Percentiles rank a stretch among this genome's conserved stretches.
Evolutionary conservation across 306 rosid genomes (phyloP).

Genomic region (Erythrophleum fordii): DNA sequence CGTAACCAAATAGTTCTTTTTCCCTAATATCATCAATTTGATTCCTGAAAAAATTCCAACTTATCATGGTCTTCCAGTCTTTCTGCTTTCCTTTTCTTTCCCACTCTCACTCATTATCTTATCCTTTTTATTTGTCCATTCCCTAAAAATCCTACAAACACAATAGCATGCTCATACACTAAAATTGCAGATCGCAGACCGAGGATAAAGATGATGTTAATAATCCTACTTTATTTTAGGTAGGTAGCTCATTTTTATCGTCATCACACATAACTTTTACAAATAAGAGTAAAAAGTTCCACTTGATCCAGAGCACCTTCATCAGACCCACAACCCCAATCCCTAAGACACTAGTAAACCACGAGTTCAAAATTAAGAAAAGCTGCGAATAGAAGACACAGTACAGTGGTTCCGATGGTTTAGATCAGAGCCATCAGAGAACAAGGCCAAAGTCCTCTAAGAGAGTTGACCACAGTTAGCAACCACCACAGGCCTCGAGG

Average conservation of each 20-base stretch:
- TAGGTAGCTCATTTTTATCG: conserved; percentile 46
- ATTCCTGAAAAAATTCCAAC: too few relatives aligned
- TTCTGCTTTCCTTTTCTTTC: not conserved
- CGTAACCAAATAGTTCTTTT: not conserved
- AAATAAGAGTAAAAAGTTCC: conserved; percentile 3
- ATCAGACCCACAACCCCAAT: conserved; percentile 37
- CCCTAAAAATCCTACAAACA: not conserved
- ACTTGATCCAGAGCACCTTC: conserved; percentile 32
- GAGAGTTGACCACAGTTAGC: conserved; percentile 90
- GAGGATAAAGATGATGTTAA: not conserved
- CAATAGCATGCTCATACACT: not conserved
- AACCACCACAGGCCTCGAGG: conserved; percentile 61
- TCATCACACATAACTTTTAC: not conserved
- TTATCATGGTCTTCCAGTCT: too few relatives aligned
- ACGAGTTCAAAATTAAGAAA: not conserved
- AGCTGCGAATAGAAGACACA: conserved; percentile 23
- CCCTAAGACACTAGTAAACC: conserved; percentile 17
- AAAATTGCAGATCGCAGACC: not conserved
- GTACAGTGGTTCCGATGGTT: not conserved
- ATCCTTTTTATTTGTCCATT: not conserved
- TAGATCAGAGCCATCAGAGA: conserved; percentile 43
- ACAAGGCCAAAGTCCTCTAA: conserved; percentile 44
- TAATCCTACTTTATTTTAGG: conserved; percentile 49
- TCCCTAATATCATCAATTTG: too few relatives aligned
- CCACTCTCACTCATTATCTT: too few relatives aligned